phyloP scores from a whole-genome alignment of 208 protist genomes.

The Crithidia brevicula region DNA sequence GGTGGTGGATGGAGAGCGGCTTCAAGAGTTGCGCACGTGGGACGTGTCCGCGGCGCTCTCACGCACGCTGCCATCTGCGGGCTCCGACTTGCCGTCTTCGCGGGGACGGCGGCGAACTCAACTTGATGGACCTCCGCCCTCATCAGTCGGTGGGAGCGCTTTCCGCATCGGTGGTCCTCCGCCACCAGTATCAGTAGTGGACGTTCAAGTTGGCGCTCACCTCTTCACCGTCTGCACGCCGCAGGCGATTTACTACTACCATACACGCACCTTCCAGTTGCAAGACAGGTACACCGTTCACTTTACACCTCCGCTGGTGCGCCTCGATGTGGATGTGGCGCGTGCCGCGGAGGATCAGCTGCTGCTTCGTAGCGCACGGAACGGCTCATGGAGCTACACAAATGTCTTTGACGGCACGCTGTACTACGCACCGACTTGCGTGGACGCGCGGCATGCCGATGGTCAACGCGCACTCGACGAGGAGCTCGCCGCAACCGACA shows the following conservation, averaged over 20 bases:
- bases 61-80: not conserved
- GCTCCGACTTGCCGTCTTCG: too few species aligned
- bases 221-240: slow-evolving; percentile 42
- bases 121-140: too few species aligned
- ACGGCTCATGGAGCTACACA: slow-evolving; percentile 34
- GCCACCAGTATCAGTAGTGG: slow-evolving; percentile 11
- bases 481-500: slow-evolving; percentile 21
- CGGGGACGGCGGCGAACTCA: too few species aligned
- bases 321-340: not conserved
- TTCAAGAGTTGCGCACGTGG: slow-evolving; percentile 33
- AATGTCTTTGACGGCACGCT: slow-evolving; percentile 6
- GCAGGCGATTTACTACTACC: slow-evolving; percentile 37
- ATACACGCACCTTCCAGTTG: slow-evolving; percentile 15
- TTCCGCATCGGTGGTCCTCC: not conserved
- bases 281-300: slow-evolving; percentile 6
- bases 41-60: slow-evolving; percentile 6
- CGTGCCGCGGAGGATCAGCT: not conserved
- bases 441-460: slow-evolving; percentile 26
- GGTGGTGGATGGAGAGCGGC: slow-evolving; percentile 58
- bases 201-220: slow-evolving; percentile 34
- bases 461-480: slow-evolving; percentile 12
- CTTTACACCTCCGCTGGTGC: not conserved
- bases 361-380: slow-evolving; percentile 13
- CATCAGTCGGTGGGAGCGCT: too few species aligned
- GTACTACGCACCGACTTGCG: slow-evolving; percentile 14